Base-by-base conservation (phyloP, 495 filamentous ascomycete species). In the Hypoxylon rickii region DNA sequence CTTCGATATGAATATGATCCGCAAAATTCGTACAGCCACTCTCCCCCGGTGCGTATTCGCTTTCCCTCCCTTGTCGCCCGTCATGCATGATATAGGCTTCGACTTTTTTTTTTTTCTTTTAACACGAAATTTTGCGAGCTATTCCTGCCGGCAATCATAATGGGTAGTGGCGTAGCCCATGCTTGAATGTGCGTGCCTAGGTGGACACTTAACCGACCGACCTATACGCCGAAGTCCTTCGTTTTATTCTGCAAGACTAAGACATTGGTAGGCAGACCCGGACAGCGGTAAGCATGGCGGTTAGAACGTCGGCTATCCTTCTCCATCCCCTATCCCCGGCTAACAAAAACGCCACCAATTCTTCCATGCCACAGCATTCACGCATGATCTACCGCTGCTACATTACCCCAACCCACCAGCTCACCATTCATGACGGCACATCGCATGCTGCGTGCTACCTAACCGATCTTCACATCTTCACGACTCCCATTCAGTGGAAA, bases 321-420 rank as follows among this genome's bases (percentile, higher is more conserved):
- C 6, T 22, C 37, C 58, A 37, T n/a, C 34, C 47, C 37, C 24
- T 52, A 41, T 33, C 43, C 47, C 43, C 56, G 46, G 39, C 37
- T 40, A 19, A 50, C 33, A 26, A 24, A 38, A 44, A 29, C 48
- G 49, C 59, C 53, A 54, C 59, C 49, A 53, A 58, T 54, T 58
- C 53, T 54, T 54, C 47, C 51, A 47, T 63, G 58, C 51, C 58
- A 62, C 51, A 62, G 52, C 58, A 62, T 51, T 13, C 58, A 51
- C 51, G 51, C 58, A 62, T 62, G 58, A 61, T 55, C 7, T 36
- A 12, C 6, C 42, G 51, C 46, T 61, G 43, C 52, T 52, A 58
- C 59, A 62, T 63, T 63, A 63, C 59, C 59, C 59, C 59, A 63
- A 63, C 59, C 59, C 59, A n/a, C n/a, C n/a, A 63, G 53, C 49